Evolutionary conservation across 2,329 filamentous ascomycete genomes (phyloP).

Genomic region (Dothistroma pini): DNA sequence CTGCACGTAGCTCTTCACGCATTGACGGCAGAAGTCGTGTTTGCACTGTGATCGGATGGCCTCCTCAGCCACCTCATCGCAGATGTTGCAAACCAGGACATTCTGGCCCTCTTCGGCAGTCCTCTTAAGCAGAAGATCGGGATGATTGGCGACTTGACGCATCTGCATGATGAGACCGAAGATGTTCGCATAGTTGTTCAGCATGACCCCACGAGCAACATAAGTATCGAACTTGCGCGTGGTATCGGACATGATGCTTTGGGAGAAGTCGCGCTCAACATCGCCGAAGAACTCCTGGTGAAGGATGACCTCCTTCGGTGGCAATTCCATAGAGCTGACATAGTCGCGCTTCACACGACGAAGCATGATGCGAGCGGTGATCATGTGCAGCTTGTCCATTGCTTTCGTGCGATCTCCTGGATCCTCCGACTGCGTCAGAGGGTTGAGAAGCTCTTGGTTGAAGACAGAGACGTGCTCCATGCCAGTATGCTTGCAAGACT

Average conservation of each 20-base stretch:
- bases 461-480: conserved; percentile 76
- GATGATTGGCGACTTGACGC: conserved; percentile 96
- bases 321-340: conserved; percentile 91
- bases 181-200: conserved; percentile 98
- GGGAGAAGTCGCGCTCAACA: conserved; percentile 91
- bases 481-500: conserved; percentile 61
- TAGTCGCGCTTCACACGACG: conserved; percentile 92
- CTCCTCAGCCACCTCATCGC: conserved; percentile 93
- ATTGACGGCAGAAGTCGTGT: conserved; percentile 85
- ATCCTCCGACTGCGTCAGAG: conserved; percentile 51
- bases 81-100: conserved; percentile 86
- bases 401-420: conserved; percentile 60
- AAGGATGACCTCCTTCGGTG: conserved; percentile 87
- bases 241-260: conserved; percentile 91
- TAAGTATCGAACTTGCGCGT: conserved; percentile 92
- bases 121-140: conserved; percentile 89
- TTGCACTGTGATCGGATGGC: conserved; percentile 87
- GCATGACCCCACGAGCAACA: conserved; percentile 85
- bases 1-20: conserved; percentile 73
- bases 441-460: conserved; percentile 92
- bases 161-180: conserved; percentile 99
- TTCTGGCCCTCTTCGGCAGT: conserved; percentile 83
- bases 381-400: conserved; percentile 75
- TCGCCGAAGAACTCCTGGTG: conserved; percentile 96
- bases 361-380: conserved; percentile 93